Percentiles rank a stretch among this genome's conserved stretches.
phyloP scores from a whole-genome alignment of 1,139 yeast species.

The Lipomyces yarrowii region DNA sequence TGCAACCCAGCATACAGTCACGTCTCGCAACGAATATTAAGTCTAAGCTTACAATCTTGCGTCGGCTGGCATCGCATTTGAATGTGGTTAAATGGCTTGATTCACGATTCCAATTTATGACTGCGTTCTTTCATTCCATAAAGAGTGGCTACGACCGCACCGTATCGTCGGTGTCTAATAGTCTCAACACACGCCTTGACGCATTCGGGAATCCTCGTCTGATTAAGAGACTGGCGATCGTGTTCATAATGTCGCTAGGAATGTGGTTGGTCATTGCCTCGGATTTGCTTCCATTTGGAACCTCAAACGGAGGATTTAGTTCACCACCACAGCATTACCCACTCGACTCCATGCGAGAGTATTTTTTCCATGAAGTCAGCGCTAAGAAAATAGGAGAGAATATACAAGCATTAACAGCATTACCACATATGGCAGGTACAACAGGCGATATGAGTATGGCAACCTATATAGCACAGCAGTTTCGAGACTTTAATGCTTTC shows the following conservation, averaged over 20 bases:
- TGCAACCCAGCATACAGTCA: slow-evolving; percentile 23
- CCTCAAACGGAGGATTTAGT: slow-evolving; percentile 49
- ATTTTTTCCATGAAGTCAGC: slow-evolving; percentile 56
- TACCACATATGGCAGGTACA: slow-evolving; percentile 89
- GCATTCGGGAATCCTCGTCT: slow-evolving; percentile 84
- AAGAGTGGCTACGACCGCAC: slow-evolving; percentile 31
- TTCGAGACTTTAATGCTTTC: slow-evolving; percentile 51
- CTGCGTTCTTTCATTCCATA: slow-evolving; percentile 13
- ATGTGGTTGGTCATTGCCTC: slow-evolving; percentile 62
- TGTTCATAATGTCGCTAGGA: slow-evolving; percentile 59
- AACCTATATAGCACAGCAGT: slow-evolving; percentile 60
- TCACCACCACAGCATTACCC: slow-evolving; percentile 62
- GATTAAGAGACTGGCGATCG: slow-evolving; percentile 73
- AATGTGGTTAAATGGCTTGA: not conserved
- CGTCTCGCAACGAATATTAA: slow-evolving; percentile 20
- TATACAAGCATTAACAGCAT: slow-evolving; percentile 72
- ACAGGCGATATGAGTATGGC: slow-evolving; percentile 77
- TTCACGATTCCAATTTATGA: slow-evolving; percentile 7
- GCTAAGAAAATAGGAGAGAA: slow-evolving; percentile 64
- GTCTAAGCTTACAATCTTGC: not conserved
- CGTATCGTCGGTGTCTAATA: slow-evolving; percentile 63
- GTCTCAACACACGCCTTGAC: slow-evolving; percentile 60
- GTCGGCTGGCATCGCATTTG: slow-evolving; percentile 12
- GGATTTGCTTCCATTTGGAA: slow-evolving; percentile 48
- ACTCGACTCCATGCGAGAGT: slow-evolving; percentile 52